A percentile compares a stretch with the other conserved stretches of the same genome.
Evolutionary conservation across 1,284 basidiomycete species (phyloP).

Genomic region (Taiwanofungus camphoratus): DNA sequence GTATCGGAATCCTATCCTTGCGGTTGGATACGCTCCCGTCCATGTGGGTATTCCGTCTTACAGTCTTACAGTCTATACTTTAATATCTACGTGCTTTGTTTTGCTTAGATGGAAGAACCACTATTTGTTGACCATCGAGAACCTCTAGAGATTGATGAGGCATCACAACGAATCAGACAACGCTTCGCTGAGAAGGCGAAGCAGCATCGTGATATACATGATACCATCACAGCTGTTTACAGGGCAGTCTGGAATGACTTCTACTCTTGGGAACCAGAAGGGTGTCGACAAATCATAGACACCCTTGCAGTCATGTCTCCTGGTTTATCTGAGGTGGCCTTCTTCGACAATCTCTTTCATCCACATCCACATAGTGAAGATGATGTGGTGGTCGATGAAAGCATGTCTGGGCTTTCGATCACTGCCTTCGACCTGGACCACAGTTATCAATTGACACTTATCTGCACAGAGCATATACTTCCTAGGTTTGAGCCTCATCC

Average conservation of each 20-base stretch:
- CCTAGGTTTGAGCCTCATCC: conserved; percentile 12
- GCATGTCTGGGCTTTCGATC: not conserved
- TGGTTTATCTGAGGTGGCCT: not conserved
- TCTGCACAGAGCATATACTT: not conserved
- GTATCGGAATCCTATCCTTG: no score
- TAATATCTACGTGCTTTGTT: not conserved
- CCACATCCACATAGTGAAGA: not conserved
- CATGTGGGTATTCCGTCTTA: no score
- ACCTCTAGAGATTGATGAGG: not conserved
- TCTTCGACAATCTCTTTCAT: not conserved
- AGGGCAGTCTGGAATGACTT: conserved; percentile 30
- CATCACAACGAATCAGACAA: not conserved
- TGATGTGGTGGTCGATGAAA: conserved; percentile 5
- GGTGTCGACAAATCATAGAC: conserved; percentile 10
- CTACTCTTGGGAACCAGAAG: conserved; percentile 30
- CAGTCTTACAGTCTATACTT: no score
- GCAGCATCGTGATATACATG: not conserved
- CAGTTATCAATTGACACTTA: not conserved
- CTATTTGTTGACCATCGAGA: conserved; percentile 1
- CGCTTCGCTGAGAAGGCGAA: not conserved
- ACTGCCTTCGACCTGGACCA: conserved; percentile 3
- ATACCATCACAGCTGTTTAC: conserved; percentile 16
- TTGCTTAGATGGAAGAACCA: conserved; percentile 2
- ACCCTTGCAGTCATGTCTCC: conserved; percentile 4
- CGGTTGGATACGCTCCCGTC: no score